A percentile compares a stretch with the other conserved stretches of the same genome.
Conservation (phyloP, 306 rosid species). For the Dryas drummondii region DNA sequence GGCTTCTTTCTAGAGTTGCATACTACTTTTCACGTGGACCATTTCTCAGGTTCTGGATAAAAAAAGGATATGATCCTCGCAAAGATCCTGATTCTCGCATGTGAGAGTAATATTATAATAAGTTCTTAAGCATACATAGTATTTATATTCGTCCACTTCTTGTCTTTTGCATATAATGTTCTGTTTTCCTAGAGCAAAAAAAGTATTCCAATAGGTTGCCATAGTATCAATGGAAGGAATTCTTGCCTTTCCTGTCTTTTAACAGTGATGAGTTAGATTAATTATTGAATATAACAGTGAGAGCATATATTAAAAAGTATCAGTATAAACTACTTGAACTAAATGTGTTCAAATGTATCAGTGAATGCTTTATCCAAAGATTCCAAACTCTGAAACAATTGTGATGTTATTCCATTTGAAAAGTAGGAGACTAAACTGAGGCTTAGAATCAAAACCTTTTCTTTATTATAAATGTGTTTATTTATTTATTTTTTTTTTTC, state of each 20-base stretch:
- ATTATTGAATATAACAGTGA: no score
- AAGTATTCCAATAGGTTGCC: background rate
- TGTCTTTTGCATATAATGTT: background rate
- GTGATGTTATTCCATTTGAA: no score
- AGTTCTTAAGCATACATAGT: constrained; percentile 9
- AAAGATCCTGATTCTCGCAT: constrained; percentile 74
- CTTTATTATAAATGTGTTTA: background rate
- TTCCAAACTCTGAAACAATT: background rate
- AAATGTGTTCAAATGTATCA: no score
- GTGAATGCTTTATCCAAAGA: background rate
- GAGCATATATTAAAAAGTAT: no score
- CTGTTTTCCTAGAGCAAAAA: background rate
- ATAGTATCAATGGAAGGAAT: background rate
- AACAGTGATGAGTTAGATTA: background rate
- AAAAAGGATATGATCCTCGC: constrained; percentile 94
- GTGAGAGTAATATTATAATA: constrained; percentile 41
- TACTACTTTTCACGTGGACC: constrained; percentile 96
- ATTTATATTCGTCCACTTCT: constrained; percentile 7
- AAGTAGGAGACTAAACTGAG: no score
- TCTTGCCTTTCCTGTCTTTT: background rate
- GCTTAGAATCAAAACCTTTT: background rate
- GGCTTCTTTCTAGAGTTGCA: constrained; percentile 90
- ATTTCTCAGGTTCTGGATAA: constrained; percentile 88
- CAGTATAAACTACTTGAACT: no score
- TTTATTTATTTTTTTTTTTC: background rate